A percentile compares a stretch with the other conserved stretches of the same genome.
Evolutionary conservation across 768 basidiomycete genomes (phyloP).

Genomic region (Roridomyces roridus): DNA sequence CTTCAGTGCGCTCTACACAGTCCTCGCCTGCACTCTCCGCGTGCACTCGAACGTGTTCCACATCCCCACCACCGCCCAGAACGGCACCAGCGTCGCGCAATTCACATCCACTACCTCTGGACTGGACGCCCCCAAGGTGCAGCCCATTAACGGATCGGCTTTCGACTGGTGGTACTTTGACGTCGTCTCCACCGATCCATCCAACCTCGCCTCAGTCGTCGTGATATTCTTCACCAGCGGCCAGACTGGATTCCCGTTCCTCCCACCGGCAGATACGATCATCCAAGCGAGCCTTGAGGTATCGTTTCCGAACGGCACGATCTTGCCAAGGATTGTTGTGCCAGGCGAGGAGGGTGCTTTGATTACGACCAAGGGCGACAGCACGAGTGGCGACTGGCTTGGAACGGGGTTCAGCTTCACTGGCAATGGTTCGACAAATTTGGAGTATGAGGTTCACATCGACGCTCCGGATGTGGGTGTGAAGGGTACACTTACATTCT

Average conservation of each 20-base stretch:
- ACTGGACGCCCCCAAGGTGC: constrained; percentile 21
- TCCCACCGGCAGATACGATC: constrained; percentile 2
- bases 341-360: constrained; percentile 4
- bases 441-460: constrained; percentile 12
- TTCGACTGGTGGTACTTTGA: constrained; percentile 32
- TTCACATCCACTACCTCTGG: too few species aligned
- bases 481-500: constrained; percentile 12
- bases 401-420: constrained; percentile 22
- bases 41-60: too few species aligned
- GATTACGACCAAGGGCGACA: background rate
- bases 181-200: constrained; percentile 17
- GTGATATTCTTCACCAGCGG: constrained; percentile 24
- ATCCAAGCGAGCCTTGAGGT: constrained; percentile 12
- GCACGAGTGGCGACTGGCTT: constrained; percentile 18
- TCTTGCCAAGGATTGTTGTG: background rate
- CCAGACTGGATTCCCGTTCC: constrained; percentile 15
- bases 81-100: too few species aligned
- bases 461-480: constrained; percentile 20
- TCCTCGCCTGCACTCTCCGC: too few species aligned
- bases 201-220: constrained; percentile 12
- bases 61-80: too few species aligned
- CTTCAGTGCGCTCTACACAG: too few species aligned
- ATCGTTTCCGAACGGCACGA: constrained; percentile 17
- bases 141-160: constrained; percentile 19
- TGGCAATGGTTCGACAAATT: background rate